phyloP scores from a whole-genome alignment of 2,329 filamentous ascomycete species.

The Elsinoe batatas region DNA sequence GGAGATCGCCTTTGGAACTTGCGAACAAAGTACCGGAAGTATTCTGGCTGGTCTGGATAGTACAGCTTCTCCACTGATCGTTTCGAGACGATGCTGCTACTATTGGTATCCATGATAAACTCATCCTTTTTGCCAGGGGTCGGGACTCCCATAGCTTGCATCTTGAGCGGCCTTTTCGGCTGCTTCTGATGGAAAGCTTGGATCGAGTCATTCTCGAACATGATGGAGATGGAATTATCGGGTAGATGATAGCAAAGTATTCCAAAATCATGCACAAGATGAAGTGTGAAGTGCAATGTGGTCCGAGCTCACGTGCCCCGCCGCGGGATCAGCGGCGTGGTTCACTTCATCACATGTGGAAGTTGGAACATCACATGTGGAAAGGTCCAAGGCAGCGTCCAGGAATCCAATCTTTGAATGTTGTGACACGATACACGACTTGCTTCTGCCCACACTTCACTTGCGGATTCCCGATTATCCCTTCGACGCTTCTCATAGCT shows the following conservation, averaged over 20 bases:
- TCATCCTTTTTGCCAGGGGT: conserved; percentile 22
- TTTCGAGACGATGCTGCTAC: conserved; percentile 85
- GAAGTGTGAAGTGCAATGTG: neutral
- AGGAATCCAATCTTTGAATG: neutral
- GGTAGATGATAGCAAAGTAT: neutral
- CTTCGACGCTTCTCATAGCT: neutral
- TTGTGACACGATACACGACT: conserved; percentile 3
- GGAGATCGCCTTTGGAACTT: conserved; percentile 77
- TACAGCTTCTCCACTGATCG: conserved; percentile 86
- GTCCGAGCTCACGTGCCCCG: conserved; percentile 9
- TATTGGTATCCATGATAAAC: conserved; percentile 56
- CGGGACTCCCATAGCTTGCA: conserved; percentile 14
- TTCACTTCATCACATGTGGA: neutral
- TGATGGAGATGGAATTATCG: neutral
- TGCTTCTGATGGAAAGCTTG: conserved; percentile 7
- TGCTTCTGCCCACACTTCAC: neutral
- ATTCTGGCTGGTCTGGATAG: conserved; percentile 65
- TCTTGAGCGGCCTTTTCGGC: conserved; percentile 13
- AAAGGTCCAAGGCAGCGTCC: neutral
- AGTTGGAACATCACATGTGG: neutral
- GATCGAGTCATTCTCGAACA: conserved; percentile 14
- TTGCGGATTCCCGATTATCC: neutral
- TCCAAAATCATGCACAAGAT: neutral
- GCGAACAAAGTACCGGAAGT: conserved; percentile 77
- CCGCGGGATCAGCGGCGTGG: neutral